Evolutionary conservation across 257 asterid species (phyloP).

Genomic region (Salvia rosmarinus): DNA sequence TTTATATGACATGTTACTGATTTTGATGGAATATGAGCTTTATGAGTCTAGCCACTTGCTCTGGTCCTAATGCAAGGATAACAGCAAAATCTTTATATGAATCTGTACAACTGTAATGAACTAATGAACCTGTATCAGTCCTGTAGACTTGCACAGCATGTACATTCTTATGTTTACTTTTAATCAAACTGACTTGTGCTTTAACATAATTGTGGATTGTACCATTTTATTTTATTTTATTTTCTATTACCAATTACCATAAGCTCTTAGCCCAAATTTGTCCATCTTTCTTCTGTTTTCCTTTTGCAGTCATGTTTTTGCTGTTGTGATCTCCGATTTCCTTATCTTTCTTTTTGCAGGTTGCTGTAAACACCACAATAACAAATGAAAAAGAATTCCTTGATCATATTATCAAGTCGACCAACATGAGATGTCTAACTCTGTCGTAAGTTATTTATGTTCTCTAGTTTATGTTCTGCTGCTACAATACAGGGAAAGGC

Average conservation of each 20-base stretch:
- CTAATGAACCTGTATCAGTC: background rate
- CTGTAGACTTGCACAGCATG: background rate
- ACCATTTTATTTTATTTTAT: background rate
- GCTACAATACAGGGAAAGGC: background rate
- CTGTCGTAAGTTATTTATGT: slow-evolving; percentile 61
- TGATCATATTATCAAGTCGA: slow-evolving; percentile 89
- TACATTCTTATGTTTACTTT: background rate
- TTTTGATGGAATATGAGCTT: slow-evolving; percentile 22
- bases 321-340: background rate
- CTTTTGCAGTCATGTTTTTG: slow-evolving; percentile 9
- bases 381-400: slow-evolving; percentile 91
- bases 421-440: slow-evolving; percentile 97
- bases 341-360: slow-evolving; percentile 52
- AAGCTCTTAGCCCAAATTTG: background rate
- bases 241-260: background rate
- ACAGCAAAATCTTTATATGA: background rate
- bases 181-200: background rate
- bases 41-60: slow-evolving; percentile 1
- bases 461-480: background rate
- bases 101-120: background rate
- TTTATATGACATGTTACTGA: background rate
- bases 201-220: background rate
- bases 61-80: background rate
- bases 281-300: background rate
- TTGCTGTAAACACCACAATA: slow-evolving; percentile 91